Evolutionary conservation across 2,329 filamentous ascomycete genomes (phyloP).

Genomic region (Colletotrichum sidae): DNA sequence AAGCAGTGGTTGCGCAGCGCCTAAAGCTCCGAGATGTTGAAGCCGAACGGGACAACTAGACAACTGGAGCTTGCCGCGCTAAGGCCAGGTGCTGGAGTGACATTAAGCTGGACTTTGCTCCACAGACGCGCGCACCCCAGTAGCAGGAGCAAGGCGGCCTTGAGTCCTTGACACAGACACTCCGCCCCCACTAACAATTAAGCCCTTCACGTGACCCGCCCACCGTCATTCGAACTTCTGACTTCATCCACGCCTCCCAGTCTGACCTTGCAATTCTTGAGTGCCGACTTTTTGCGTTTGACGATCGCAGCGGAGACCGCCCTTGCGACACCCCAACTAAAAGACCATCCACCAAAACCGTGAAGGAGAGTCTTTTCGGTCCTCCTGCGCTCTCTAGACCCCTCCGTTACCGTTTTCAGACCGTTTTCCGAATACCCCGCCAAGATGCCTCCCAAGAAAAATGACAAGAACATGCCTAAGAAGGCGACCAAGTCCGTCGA

Average conservation of each 20-base stretch:
- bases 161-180: constrained; percentile 27
- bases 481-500: constrained; percentile 77
- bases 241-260: constrained; percentile 36
- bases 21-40: constrained; percentile 16
- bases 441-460: constrained; percentile 80
- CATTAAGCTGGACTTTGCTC: constrained; percentile 14
- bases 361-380: constrained; percentile 8
- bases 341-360: constrained; percentile 1
- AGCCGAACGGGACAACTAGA: constrained; percentile 35
- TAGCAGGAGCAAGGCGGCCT: constrained; percentile 8
- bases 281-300: constrained; percentile 32
- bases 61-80: constrained; percentile 34
- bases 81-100: constrained; percentile 23
- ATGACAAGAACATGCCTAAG: constrained; percentile 61
- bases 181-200: constrained; percentile 33
- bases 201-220: constrained; percentile 38
- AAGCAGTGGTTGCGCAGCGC: constrained; percentile 6
- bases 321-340: constrained; percentile 18
- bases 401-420: background rate
- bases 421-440: constrained; percentile 42
- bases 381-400: background rate
- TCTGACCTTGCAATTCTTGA: constrained; percentile 13
- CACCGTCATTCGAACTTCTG: constrained; percentile 34
- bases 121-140: constrained; percentile 34
- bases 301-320: constrained; percentile 28